Evolutionary conservation across 306 rosid species (phyloP), one percentile per base, ranked within the genome.

Genomic region (Acmispon strigosus): DNA sequence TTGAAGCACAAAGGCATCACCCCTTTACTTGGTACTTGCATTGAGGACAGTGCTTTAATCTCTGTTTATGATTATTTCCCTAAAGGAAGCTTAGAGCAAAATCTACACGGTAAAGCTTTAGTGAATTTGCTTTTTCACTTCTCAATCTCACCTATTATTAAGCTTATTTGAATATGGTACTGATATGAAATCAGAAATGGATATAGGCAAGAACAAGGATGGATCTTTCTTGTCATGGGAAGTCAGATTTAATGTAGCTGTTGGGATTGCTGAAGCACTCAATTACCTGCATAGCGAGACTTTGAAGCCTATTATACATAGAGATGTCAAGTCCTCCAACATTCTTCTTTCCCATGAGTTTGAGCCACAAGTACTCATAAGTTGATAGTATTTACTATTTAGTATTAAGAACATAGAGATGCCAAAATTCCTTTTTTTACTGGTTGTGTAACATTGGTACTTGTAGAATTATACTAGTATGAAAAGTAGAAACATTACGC

Each of bases 321-420:
- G 94, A 84, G 98, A 94, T 72, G 80, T 94, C 73, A 94, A 94
- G 82, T 81, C 98, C 42, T 87, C 98, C 47, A 94, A 94, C 86
- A 87, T 94, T 84, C 96, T 94, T 69, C 92, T 94, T 49, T 75
- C 87, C 5, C 39, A 76, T 41, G 80, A 24, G 56, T 77, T 90
- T 71, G 86, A 86, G 78, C 95, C 98, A 66, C 84, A 83, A 76
- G 98, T 94, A 81, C 8, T 62, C 11, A 66, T 36, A 43, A 41
- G 11, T 62, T 43, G 2, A 24, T 63, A 22, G n/a, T n/a, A 44
- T n/a, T n/a, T 64, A 7, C 39, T 48, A 70, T 53, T 63, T 32
- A 32, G 8, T 32, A 32, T 32, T 32, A 32, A 32, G 37, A 32
- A 32, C 8, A 32, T 32, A 32, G 37, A 32, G 37, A 41, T 41